Evolutionary conservation across 495 filamentous ascomycete species (phyloP).

Genomic region (Astrothelium macrocarpum): DNA sequence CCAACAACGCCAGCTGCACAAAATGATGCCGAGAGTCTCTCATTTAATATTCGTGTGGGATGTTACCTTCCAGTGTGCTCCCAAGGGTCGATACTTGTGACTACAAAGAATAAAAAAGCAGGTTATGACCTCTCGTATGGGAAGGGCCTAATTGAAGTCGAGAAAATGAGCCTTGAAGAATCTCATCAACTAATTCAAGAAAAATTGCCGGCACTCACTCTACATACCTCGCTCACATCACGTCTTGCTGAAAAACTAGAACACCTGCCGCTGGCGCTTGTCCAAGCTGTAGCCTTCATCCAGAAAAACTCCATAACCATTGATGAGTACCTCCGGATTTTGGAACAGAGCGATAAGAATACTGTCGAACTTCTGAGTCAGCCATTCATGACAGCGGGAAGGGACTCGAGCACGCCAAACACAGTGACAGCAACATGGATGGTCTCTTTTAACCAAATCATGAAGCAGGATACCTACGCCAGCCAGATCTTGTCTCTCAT

Average conservation of each 20-base stretch:
- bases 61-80: background rate
- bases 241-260: constrained; percentile 27
- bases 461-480: background rate
- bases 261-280: constrained; percentile 36
- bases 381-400: background rate
- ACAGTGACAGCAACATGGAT: constrained; percentile 8
- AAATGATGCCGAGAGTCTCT: background rate
- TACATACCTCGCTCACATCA: no score
- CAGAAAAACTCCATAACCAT: background rate
- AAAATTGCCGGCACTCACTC: background rate
- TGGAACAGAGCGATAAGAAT: background rate
- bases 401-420: background rate
- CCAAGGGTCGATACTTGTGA: background rate
- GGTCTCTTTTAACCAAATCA: constrained; percentile 9
- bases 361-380: constrained; percentile 4
- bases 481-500: background rate
- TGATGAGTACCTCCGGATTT: constrained; percentile 1
- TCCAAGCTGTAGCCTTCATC: constrained; percentile 39
- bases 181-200: background rate
- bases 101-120: background rate
- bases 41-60: background rate
- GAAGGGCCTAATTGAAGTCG: background rate
- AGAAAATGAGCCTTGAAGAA: background rate
- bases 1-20: background rate
- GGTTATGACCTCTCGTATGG: background rate